These are phyloP conservation scores for Pyrenophora tritici-repentis DNA, from an alignment of 2,329 filamentous ascomycete genomes.

Conservation along the genomic window DNA sequence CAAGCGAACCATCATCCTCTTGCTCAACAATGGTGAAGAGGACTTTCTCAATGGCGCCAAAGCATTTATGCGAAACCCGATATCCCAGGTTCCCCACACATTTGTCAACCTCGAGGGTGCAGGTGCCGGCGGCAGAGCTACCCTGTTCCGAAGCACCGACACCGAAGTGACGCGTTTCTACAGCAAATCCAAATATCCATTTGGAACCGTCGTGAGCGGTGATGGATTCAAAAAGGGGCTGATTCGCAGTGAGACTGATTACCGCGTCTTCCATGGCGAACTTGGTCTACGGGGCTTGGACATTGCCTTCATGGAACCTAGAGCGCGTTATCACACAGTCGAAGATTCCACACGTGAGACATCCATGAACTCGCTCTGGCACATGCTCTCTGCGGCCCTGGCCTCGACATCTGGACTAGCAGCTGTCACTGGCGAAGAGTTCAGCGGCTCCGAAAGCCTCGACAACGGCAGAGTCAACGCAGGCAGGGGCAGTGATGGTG, in stretches of 20 bases:
- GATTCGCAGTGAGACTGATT: constrained; percentile 88
- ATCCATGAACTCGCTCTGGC: constrained; percentile 75
- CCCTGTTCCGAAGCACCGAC: constrained; percentile 86
- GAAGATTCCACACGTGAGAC: constrained; percentile 85
- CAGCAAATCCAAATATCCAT: constrained; percentile 71
- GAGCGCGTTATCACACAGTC: constrained; percentile 86
- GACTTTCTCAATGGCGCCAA: constrained; percentile 87
- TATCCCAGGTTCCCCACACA: constrained; percentile 78
- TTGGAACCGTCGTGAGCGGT: constrained; percentile 78
- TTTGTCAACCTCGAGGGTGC: constrained; percentile 96
- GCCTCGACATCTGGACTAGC: constrained; percentile 75
- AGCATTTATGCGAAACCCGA: constrained; percentile 81
- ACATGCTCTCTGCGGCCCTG: constrained; percentile 88
- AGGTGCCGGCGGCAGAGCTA: constrained; percentile 85
- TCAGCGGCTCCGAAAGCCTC: constrained; percentile 64
- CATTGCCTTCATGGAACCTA: constrained; percentile 86
- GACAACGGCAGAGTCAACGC: constrained; percentile 65
- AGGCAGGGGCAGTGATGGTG: constrained; percentile 69
- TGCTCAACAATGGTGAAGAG: constrained; percentile 96
- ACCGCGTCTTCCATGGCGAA: constrained; percentile 76
- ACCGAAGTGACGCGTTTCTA: constrained; percentile 84
- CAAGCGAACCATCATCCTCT: constrained; percentile 76
- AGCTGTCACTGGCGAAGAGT: constrained; percentile 67
- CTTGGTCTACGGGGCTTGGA: constrained; percentile 87
- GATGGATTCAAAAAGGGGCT: constrained; percentile 83